A percentile compares a stretch with the other conserved stretches of the same genome.
Conservation (phyloP, 2,329 filamentous ascomycete species). For the Penicillium sp. region DNA sequence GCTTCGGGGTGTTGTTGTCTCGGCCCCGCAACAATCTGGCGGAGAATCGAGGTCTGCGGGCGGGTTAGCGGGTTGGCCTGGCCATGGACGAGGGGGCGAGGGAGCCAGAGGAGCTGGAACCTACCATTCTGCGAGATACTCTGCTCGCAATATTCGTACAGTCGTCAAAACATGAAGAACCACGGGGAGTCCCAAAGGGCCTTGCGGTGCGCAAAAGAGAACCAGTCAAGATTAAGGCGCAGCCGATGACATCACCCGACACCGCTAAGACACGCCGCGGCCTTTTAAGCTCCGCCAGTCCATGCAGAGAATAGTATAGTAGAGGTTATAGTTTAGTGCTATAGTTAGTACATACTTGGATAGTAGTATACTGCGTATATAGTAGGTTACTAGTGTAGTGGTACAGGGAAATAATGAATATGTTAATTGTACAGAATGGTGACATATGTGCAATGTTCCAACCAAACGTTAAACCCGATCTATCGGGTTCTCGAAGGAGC, state of each 20-base stretch:
- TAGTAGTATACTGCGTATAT: too few species aligned
- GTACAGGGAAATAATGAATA: not conserved
- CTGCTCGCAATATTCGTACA: not conserved
- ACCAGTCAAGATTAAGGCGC: constrained; percentile 17
- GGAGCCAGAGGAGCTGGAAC: not conserved
- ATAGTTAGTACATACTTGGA: too few species aligned
- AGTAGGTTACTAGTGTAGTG: not conserved
- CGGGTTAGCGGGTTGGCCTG: not conserved
- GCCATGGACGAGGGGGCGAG: not conserved
- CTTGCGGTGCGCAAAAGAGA: not conserved
- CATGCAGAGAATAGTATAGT: too few species aligned
- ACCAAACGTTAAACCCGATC: not conserved
- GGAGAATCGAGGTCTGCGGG: constrained; percentile 71
- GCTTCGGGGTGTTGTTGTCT: constrained; percentile 83
- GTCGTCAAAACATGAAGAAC: not conserved
- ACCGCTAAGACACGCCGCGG: not conserved
- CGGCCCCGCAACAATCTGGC: constrained; percentile 89
- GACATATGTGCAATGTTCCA: constrained; percentile 3
- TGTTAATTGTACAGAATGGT: constrained; percentile 1
- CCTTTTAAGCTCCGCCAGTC: too few species aligned
- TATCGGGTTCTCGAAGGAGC: not conserved
- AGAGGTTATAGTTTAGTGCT: too few species aligned
- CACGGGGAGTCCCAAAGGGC: not conserved
- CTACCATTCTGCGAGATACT: constrained; percentile 4
- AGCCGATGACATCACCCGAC: constrained; percentile 20